Evolutionary conservation across 148 eudicot genomes (phyloP).

Genomic region (Polygonum aviculare): DNA sequence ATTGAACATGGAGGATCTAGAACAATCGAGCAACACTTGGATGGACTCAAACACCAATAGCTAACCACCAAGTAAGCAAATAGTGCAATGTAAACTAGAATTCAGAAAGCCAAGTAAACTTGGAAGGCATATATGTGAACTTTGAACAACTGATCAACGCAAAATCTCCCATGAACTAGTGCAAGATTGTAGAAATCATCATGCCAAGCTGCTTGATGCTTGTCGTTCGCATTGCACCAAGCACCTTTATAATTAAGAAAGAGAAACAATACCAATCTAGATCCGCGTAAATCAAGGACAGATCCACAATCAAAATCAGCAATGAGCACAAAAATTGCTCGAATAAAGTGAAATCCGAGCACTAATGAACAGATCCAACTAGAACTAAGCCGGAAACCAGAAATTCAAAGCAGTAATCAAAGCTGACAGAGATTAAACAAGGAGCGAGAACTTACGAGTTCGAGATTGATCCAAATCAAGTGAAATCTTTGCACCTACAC

Average conservation of each 20-base stretch:
- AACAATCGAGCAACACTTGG: not conserved
- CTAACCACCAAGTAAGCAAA: not conserved
- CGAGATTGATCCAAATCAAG: too few relatives aligned
- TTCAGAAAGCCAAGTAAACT: not conserved
- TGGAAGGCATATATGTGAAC: not conserved
- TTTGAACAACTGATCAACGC: not conserved
- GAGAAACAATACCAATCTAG: too few relatives aligned
- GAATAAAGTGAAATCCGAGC: too few relatives aligned
- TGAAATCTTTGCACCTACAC: too few relatives aligned
- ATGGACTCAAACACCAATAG: not conserved
- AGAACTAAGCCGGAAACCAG: too few relatives aligned
- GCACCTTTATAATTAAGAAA: not conserved
- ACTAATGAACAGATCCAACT: too few relatives aligned
- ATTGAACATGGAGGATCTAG: not conserved
- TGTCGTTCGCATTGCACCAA: not conserved
- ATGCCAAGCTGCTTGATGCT: not conserved
- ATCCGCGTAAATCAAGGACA: too few relatives aligned
- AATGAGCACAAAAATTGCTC: too few relatives aligned
- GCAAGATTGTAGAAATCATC: not conserved
- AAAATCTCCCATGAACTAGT: not conserved
- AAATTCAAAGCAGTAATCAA: too few relatives aligned
- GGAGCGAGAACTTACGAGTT: too few relatives aligned
- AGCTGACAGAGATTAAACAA: too few relatives aligned
- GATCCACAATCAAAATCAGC: too few relatives aligned
- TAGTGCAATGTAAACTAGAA: not conserved